Conservation (phyloP, 176 grass and related monocot species). For the Oryza meridionalis region DNA sequence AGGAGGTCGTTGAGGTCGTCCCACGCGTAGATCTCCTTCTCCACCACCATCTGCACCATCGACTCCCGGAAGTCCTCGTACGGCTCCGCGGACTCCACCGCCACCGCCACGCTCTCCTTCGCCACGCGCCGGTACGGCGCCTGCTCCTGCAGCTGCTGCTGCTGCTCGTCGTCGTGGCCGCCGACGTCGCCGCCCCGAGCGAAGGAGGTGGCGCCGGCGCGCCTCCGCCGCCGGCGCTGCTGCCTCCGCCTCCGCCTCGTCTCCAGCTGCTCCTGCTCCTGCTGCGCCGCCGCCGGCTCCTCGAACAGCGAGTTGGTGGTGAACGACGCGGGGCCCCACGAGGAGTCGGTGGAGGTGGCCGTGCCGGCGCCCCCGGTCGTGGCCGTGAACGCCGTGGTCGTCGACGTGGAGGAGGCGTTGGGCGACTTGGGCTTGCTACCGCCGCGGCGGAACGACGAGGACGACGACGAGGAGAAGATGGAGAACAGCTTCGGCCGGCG, state of each 20-base stretch:
- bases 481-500: constrained; percentile 71
- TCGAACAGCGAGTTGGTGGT: constrained; percentile 76
- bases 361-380: constrained; percentile 55
- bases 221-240: constrained; percentile 44
- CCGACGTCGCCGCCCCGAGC: neutral
- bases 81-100: constrained; percentile 85
- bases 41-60: constrained; percentile 98
- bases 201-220: constrained; percentile 6
- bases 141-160: neutral
- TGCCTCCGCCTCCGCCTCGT: constrained; percentile 45
- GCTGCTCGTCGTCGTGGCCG: neutral
- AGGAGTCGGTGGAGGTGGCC: constrained; percentile 62
- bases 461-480: constrained; percentile 50
- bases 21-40: constrained; percentile 99
- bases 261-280: constrained; percentile 42
- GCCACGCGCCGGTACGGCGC: constrained; percentile 35
- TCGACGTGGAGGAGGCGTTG: constrained; percentile 60
- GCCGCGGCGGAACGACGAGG: constrained; percentile 33
- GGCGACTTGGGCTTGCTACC: constrained; percentile 56
- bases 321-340: constrained; percentile 70
- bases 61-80: constrained; percentile 96
- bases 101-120: constrained; percentile 83
- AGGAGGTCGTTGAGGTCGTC: constrained; percentile 97
- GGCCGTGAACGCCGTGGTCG: constrained; percentile 61
- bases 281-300: constrained; percentile 14